A percentile compares a stretch with the other conserved stretches of the same genome.
Evolutionary conservation across 2,329 filamentous ascomycete genomes (phyloP).

Genomic region (Phaeosphaeriaceae sp.): DNA sequence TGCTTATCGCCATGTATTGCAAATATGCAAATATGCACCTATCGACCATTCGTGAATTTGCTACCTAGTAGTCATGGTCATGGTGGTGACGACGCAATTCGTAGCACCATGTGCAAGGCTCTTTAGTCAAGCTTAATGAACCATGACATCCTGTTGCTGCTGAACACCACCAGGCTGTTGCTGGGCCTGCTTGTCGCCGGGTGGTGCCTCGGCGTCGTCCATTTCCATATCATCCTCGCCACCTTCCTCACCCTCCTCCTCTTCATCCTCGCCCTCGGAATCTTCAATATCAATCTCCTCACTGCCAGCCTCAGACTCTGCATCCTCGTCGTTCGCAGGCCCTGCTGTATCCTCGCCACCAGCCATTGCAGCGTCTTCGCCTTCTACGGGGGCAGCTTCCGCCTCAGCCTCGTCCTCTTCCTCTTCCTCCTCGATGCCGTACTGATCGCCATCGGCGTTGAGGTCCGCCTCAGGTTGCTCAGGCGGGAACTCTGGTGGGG

Average conservation of each 20-base stretch:
- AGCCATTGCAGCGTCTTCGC: slow-evolving; percentile 78
- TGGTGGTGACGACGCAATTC: not conserved
- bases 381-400: slow-evolving; percentile 56
- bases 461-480: slow-evolving; percentile 96
- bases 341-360: slow-evolving; percentile 65
- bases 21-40: too few species aligned
- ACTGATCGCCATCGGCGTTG: slow-evolving; percentile 81
- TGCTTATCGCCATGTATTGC: too few species aligned
- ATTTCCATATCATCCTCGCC: slow-evolving; percentile 63
- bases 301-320: slow-evolving; percentile 74
- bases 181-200: slow-evolving; percentile 43
- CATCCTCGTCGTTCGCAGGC: slow-evolving; percentile 66
- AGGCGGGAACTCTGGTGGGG: slow-evolving; percentile 92
- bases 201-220: slow-evolving; percentile 57
- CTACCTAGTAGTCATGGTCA: not conserved
- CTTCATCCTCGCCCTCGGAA: slow-evolving; percentile 73
- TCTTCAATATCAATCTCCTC: slow-evolving; percentile 82
- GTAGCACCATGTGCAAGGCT: too few species aligned
- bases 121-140: slow-evolving; percentile 45
- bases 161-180: slow-evolving; percentile 30
- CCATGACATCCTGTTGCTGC: slow-evolving; percentile 48
- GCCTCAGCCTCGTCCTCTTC: slow-evolving; percentile 74
- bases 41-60: too few species aligned
- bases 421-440: slow-evolving; percentile 83
- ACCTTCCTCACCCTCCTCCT: slow-evolving; percentile 67